Evolutionary conservation across 2,329 filamentous ascomycete genomes (phyloP), one percentile per base, ranked within the genome.

Genomic region (Ceratocystis huliohia): DNA sequence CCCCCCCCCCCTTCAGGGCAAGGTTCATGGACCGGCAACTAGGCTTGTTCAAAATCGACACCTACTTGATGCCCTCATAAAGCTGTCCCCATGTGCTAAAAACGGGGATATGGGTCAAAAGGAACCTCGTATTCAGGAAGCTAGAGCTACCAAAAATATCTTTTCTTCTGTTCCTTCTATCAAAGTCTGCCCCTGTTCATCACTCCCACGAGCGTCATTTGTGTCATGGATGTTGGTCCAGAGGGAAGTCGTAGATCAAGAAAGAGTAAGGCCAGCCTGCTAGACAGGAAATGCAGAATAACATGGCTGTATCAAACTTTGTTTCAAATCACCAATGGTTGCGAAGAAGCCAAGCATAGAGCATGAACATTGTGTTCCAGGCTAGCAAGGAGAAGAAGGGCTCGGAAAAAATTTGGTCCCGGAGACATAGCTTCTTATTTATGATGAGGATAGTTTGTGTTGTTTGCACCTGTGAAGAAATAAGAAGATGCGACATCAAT

Each of bases 91-190:
- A 37, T 6, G 17, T n/a, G 7, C 5, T 30, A 59, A 33, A 20
- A n/a, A 17, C 56, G 30, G 56, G 25, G 56, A 10, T n/a, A 30
- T n/a, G 28, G 25, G n/a, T 1, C 28, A 57, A 59, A 59, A 59
- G 56, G 28, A 30, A 59, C 17, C 56, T 59, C 56, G 56, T 59
- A 59, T 59, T 59, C 56, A 59, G 25, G 5, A 30, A 62, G 41
- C 37, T 41, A 62, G 37, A 45, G 61, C 25, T 63, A 22, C 61
- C 61, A 63, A 63, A 63, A 63, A 63, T 63, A 63, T 63, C 30
- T 28, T 48, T 63, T 48, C 10, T 48, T 13, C 61, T 46, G 37
- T 15, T 20, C 41, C 61, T 28, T 45, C 61, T 28, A 62, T 17
- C 37, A 45, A 45, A 44, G 10, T 41, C 33, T 62, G 61, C 33